Evolutionary conservation across 2,329 filamentous ascomycete species (phyloP), one percentile per base, ranked within the genome.

Genomic region (Davidsoniella neocaledoniae): DNA sequence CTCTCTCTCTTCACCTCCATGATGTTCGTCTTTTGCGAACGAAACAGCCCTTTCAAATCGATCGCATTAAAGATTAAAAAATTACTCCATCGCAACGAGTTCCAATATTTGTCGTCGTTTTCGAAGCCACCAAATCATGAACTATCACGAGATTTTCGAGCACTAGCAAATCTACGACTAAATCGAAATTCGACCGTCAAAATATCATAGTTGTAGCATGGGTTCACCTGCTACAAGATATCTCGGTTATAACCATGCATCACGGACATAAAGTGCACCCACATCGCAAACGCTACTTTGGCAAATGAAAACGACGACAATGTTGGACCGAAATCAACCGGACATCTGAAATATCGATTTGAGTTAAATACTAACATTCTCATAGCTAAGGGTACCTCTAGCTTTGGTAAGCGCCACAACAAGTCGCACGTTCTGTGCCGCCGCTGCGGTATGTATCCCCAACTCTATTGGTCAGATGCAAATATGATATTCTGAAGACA

Each of bases 361-460:
- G 51, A 52, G 52, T 5, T n/a, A 16, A 33, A 52, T 55, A 57
- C 64, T 50, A 36, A 48, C 43, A 17, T 33, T 44, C n/a, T 29
- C 48, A 61, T 59, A 74, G 71, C 71, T 61, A 74, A 74, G 71
- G 71, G 71, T 69, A 74, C 71, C 61, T 72, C 70, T 63, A 72
- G 69, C 63, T 72, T 72, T 63, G 69, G 69, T 66, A 72, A 72
- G 66, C 68, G 86, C 80, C 86, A 93, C 79, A 94, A 90, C 81
- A 94, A 94, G 82, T 86, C 87, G 77, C 88, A 95, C 81, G 87
- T 83, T 70, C 76, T 95, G 72, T 95, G 88, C 85, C 83, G 88
- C 79, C 88, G 88, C 75, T 95, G 87, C 80, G 88, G 86, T 91
- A 73, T 79, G 84, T 86, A 63, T 56, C 21, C 55, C 23, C 44